Evolutionary conservation across 75 land plant genomes (phyloP).

Genomic region (Cryptomeria japonica): DNA sequence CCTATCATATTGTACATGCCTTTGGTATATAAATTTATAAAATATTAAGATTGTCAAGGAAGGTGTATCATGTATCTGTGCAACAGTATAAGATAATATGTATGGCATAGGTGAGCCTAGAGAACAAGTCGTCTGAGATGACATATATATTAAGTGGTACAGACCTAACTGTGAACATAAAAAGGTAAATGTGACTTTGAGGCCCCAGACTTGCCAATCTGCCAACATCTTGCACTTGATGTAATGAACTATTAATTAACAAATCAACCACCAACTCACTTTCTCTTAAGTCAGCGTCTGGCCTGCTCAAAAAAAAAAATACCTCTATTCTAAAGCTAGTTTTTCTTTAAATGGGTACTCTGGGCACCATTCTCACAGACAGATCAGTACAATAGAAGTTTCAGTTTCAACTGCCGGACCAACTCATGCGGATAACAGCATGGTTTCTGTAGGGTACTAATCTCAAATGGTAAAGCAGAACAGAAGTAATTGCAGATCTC

Average conservation of each 20-base stretch:
- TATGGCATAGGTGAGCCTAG: neutral
- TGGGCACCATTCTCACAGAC: neutral
- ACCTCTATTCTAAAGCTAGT: neutral
- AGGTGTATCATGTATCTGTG: neutral
- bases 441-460: neutral
- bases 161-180: neutral
- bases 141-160: neutral
- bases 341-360: neutral
- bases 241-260: neutral
- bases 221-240: neutral
- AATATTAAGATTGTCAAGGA: neutral
- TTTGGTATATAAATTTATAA: neutral
- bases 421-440: neutral
- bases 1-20: neutral
- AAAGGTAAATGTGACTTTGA: neutral
- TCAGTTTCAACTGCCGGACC: neutral
- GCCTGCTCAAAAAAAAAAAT: neutral
- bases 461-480: neutral
- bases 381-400: neutral
- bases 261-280: neutral
- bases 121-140: neutral
- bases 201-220: neutral
- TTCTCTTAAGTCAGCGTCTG: neutral
- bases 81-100: neutral
- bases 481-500: neutral